A percentile compares a stretch with the other conserved stretches of the same genome.
Evolutionary conservation across 352 stramenopile species (phyloP).

Genomic region (Globisporangium iwayamae): DNA sequence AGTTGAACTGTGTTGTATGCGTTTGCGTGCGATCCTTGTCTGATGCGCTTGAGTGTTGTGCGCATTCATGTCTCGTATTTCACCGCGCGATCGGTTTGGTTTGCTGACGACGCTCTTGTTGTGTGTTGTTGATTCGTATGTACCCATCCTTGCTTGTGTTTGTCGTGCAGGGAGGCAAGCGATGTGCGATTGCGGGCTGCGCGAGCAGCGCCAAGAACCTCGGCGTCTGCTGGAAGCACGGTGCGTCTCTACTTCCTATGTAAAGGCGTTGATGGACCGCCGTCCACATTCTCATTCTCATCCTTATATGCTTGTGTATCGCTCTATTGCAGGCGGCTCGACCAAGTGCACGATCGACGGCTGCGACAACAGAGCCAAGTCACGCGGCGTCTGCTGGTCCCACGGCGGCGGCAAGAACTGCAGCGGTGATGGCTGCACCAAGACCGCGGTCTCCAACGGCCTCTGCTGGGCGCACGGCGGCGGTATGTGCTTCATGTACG

Average conservation of each 20-base stretch:
- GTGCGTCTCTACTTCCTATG: slow-evolving; percentile 18
- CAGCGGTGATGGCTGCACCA: slow-evolving; percentile 52
- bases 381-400: slow-evolving; percentile 74
- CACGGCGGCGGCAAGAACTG: slow-evolving; percentile 76
- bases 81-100: not conserved
- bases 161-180: slow-evolving; percentile 55
- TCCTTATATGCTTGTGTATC: slow-evolving; percentile 1
- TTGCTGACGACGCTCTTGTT: not conserved
- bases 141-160: slow-evolving; percentile 12
- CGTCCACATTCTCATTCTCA: not conserved
- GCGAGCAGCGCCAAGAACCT: slow-evolving; percentile 76
- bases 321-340: slow-evolving; percentile 46
- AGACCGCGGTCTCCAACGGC: slow-evolving; percentile 75
- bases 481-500: slow-evolving; percentile 25
- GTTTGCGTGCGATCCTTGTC: not conserved
- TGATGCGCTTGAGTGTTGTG: not conserved
- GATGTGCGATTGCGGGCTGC: slow-evolving; percentile 56
- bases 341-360: slow-evolving; percentile 63
- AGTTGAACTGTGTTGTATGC: not conserved
- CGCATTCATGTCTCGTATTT: not conserved
- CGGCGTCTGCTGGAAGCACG: slow-evolving; percentile 75
- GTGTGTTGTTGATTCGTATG: slow-evolving; percentile 6
- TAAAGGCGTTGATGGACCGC: not conserved
- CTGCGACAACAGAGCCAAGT: slow-evolving; percentile 74
- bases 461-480: slow-evolving; percentile 80